A percentile compares a stretch with the other conserved stretches of the same genome.
These are phyloP conservation scores for Hypoxylon sp. DNA, from an alignment of 2,329 filamentous ascomycete species.

Conservation along the genomic window DNA sequence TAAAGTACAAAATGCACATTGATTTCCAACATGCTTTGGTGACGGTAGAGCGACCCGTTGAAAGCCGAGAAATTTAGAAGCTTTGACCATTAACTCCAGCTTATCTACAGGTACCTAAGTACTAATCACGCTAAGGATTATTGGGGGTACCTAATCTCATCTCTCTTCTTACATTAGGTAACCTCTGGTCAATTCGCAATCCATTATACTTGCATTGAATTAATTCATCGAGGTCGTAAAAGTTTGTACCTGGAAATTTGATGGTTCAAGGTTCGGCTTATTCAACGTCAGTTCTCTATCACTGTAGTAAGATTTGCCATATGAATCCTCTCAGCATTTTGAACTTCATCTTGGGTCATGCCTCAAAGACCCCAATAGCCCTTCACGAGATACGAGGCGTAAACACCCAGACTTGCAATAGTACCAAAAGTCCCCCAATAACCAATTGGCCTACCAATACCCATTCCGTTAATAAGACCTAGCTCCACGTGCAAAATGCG, in stretches of 20 bases:
- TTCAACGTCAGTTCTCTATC: no score
- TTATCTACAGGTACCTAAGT: background rate
- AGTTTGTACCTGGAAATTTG: no score
- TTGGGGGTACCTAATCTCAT: no score
- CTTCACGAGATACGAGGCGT: constrained; percentile 51
- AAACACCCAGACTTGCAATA: constrained; percentile 50
- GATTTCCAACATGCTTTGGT: background rate
- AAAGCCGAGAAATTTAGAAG: constrained; percentile 18
- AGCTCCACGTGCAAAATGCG: constrained; percentile 52
- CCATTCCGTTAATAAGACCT: constrained; percentile 48
- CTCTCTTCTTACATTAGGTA: no score
- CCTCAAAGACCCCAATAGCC: constrained; percentile 47
- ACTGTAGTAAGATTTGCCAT: background rate
- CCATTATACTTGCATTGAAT: no score
- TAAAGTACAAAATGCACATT: background rate
- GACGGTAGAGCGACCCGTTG: constrained; percentile 7
- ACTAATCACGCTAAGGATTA: background rate
- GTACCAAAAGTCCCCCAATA: constrained; percentile 51
- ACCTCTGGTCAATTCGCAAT: no score
- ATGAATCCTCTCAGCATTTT: background rate
- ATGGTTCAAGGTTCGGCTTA: no score
- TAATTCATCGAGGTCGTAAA: no score
- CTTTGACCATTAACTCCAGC: constrained; percentile 24
- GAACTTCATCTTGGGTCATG: background rate
- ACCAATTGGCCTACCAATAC: constrained; percentile 50